Conservation (phyloP, 768 basidiomycete species). For the Trametes elegans region DNA sequence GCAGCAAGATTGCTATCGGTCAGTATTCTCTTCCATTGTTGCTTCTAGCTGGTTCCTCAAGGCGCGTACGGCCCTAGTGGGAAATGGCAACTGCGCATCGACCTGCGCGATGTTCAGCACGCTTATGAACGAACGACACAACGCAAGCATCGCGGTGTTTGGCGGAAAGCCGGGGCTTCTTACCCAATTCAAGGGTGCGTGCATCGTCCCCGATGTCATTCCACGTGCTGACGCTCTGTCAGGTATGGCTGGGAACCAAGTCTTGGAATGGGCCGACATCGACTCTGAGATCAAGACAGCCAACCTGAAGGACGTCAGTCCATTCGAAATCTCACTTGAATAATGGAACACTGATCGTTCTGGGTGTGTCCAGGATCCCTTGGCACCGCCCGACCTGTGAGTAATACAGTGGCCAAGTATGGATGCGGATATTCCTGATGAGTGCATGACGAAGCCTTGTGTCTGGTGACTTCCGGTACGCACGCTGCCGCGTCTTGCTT, state of each 20-base stretch:
- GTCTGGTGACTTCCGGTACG: constrained; percentile 45
- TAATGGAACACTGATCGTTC: neutral
- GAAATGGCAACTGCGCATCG: constrained; percentile 46
- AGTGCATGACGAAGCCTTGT: constrained; percentile 26
- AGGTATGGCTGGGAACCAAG: constrained; percentile 61
- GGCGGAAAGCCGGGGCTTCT: constrained; percentile 53
- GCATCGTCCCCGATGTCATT: neutral
- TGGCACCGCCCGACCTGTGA: constrained; percentile 39
- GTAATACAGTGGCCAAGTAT: too few relatives aligned
- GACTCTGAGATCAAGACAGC: constrained; percentile 60
- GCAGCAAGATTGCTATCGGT: constrained; percentile 28
- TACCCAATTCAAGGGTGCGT: constrained; percentile 47
- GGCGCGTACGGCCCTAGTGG: constrained; percentile 11
- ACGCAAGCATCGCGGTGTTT: constrained; percentile 52
- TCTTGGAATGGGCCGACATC: constrained; percentile 58
- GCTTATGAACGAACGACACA: constrained; percentile 55
- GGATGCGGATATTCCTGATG: too few relatives aligned
- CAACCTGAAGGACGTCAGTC: constrained; percentile 32
- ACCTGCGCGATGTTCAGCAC: constrained; percentile 66
- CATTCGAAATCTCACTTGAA: too few relatives aligned
- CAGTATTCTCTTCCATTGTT: too few relatives aligned
- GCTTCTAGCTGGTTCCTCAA: too few relatives aligned
- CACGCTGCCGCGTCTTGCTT: too few relatives aligned
- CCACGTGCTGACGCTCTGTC: neutral
- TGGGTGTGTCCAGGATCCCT: too few relatives aligned